Conservation (phyloP, 179 eudicot genomes). For the Gypsophila paniculata region DNA sequence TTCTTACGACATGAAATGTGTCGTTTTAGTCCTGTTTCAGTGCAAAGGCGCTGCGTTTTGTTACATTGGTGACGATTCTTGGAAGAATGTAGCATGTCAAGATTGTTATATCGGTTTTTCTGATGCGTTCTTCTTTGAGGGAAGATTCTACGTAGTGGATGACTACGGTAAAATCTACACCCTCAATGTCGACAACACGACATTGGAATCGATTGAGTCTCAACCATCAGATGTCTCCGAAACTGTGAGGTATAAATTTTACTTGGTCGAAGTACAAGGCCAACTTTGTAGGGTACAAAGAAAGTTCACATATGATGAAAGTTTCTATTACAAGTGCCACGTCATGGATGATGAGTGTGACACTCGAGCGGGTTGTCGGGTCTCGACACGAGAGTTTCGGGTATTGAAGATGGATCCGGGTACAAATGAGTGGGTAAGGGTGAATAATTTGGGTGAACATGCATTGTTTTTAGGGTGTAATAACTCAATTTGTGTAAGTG, state of each 20-base stretch:
- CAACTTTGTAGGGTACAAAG: slow-evolving; percentile 20
- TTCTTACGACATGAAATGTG: slow-evolving; percentile 3
- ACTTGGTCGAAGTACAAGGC: slow-evolving; percentile 28
- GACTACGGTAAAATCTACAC: slow-evolving; percentile 24
- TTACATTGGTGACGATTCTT: slow-evolving; percentile 16
- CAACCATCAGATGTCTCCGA: slow-evolving; percentile 11
- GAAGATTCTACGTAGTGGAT: slow-evolving; percentile 21
- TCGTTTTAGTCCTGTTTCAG: slow-evolving; percentile 19
- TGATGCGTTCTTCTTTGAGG: slow-evolving; percentile 21
- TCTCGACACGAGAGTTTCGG: slow-evolving; percentile 24
- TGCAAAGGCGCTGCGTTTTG: slow-evolving; percentile 21
- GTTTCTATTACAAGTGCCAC: slow-evolving; percentile 12
- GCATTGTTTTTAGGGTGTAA: slow-evolving; percentile 28
- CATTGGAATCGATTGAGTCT: background rate
- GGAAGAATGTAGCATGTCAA: slow-evolving; percentile 1
- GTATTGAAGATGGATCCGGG: slow-evolving; percentile 22
- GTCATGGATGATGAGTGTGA: background rate
- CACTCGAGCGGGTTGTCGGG: background rate
- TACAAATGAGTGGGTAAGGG: slow-evolving; percentile 14
- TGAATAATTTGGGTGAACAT: slow-evolving; percentile 13
- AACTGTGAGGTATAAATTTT: slow-evolving; percentile 15
- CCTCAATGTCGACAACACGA: slow-evolving; percentile 1
- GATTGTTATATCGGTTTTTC: slow-evolving; percentile 9
- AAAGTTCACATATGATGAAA: slow-evolving; percentile 2
- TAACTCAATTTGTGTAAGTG: slow-evolving; percentile 23